Evolutionary conservation across 176 grass and related monocot genomes (phyloP), one percentile per base, ranked within the genome.

Genomic region (Phoenix dactylifera): DNA sequence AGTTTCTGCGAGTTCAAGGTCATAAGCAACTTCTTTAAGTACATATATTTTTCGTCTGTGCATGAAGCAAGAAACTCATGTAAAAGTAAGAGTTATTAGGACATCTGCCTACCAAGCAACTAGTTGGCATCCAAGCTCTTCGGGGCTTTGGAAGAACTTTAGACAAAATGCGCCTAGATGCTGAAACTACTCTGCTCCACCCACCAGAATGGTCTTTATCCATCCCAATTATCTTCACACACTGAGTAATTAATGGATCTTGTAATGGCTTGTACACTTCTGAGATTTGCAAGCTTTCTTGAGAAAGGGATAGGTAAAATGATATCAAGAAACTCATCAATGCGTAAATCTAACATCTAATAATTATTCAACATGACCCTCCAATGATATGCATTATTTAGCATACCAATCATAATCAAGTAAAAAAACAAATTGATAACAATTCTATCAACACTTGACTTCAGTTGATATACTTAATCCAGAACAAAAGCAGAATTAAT

Each of bases 101-200:
- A 72, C 5, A 30, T 52, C 57, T 24, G 72, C 74, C 44, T 79
- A 97, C 92, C 92, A 97, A 88, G 52, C 87, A 97, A 58, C 92
- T 84, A 19, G 92, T 97, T 56, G 92, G 92, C 74, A 96, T 69
- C 92, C 92, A 96, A 78, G 92, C 75, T 85, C 80, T 87, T 76
- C 77, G 76, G 74, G 78, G 83, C 62, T 85, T 97, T 28, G 87
- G 92, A 54, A 85, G 80, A 65, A 84, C 64, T 91, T 76, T 88
- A 57, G 92, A 90, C 61, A 75, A n/a, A 72, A 97, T 28, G 51
- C 76, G 72, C 57, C 74, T 89, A 50, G 77, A 62, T 72, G 83
- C 84, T 74, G 73, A 79, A 62, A 75, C 15, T 60, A 86, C 39
- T 67, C 79, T 90, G 56, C 72, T 75, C 55, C 67, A 64, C 23